Base-by-base conservation (phyloP, 176 grass and related monocot genomes). In the Phoenix dactylifera region DNA sequence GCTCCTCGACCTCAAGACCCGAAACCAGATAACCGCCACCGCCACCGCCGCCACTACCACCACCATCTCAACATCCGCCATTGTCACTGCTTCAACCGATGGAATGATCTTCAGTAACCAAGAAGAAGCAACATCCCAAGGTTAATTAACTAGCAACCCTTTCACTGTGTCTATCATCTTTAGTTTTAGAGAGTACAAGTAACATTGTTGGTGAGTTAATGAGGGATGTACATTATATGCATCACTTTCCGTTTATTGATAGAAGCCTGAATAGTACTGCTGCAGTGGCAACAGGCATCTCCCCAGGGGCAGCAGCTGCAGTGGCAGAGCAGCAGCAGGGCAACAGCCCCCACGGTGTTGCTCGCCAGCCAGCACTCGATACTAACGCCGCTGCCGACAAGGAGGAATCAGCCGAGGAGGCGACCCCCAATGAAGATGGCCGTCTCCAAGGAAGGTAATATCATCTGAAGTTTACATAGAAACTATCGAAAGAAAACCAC, bases 361-460 rank as follows among this genome's bases (percentile, higher is more conserved):
- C 52, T 72, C 73, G 75, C 67, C 69, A 75, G 29, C 72, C 70
- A 2, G 66, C 54, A 54, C 67, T 87, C 86, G 84, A 87, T 56
- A 51, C 7, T 4, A 55, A 22, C 62, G 64, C 56, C 51, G 67
- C 29, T 7, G 29, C 29, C 29, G 29, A 60, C 62, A 69, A 73
- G 56, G 64, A 63, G 59, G 83, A 89, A 84, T 89, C 55, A 49
- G 49, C 65, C 55, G 70, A 35, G 26, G 51, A 30, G 17, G 55
- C 78, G 50, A 28, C 62, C 44, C 17, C 79, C 49, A 76, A 73
- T 57, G 82, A 57, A 82, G 65, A 56, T 76, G 77, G 65, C 69
- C 70, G 60, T 70, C 64, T 81, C 76, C 80, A 62, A 74, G 82
- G 87, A 87, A 86, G 80, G 86, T 95, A 82, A 44, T 62, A 24